phyloP scores from a whole-genome alignment of 805 yeast genomes.

The Ogataea minuta region DNA sequence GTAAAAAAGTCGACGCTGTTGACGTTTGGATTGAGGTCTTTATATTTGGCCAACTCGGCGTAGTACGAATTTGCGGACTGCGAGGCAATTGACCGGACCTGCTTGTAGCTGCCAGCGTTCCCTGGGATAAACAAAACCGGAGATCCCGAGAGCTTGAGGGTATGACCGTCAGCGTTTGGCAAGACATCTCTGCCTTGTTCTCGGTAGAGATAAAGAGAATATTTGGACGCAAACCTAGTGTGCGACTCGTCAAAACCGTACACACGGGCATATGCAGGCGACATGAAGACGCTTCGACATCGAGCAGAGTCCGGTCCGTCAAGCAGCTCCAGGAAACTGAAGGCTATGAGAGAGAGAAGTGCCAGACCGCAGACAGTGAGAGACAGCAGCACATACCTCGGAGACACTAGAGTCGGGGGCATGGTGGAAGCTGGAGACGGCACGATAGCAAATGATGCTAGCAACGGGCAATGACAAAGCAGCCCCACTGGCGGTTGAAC shows the following conservation, averaged over 20 bases:
- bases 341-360: slow-evolving; percentile 26
- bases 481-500: slow-evolving; percentile 16
- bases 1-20: slow-evolving; percentile 77
- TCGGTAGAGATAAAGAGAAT: slow-evolving; percentile 79
- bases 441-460: slow-evolving; percentile 11
- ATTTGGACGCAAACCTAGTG: slow-evolving; percentile 72
- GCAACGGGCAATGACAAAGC: slow-evolving; percentile 12
- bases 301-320: slow-evolving; percentile 46
- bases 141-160: slow-evolving; percentile 52
- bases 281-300: slow-evolving; percentile 76
- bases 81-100: slow-evolving; percentile 89
- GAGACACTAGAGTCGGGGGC: slow-evolving; percentile 15
- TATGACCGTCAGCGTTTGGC: slow-evolving; percentile 41
- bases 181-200: slow-evolving; percentile 69
- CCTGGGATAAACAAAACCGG: slow-evolving; percentile 97
- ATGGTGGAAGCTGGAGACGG: slow-evolving; percentile 1
- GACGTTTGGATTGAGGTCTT: slow-evolving; percentile 32
- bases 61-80: slow-evolving; percentile 59
- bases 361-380: slow-evolving; percentile 26
- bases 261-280: slow-evolving; percentile 77
- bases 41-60: slow-evolving; percentile 31
- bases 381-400: slow-evolving; percentile 15
- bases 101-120: slow-evolving; percentile 92
- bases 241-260: slow-evolving; percentile 68
- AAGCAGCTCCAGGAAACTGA: slow-evolving; percentile 29